Evolutionary conservation across 2,329 filamentous ascomycete species (phyloP).

Genomic region (Aspergillus luchuensis): DNA sequence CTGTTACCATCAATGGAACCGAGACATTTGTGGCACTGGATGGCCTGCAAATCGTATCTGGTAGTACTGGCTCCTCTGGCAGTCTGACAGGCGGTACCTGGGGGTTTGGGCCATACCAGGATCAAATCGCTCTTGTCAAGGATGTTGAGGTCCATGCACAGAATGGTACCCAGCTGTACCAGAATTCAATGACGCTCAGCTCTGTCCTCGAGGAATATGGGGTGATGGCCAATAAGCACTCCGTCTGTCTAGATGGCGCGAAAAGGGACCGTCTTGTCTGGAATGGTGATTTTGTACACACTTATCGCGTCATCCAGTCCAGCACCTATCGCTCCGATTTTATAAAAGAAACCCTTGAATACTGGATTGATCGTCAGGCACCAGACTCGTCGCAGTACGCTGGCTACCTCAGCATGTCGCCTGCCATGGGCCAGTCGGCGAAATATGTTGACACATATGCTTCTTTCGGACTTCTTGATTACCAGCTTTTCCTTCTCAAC

Average conservation of each 20-base stretch:
- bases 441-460: conserved; percentile 12
- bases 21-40: not conserved
- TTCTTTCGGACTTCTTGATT: conserved; percentile 20
- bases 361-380: conserved; percentile 17
- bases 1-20: not conserved
- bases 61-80: not conserved
- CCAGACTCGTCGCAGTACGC: conserved; percentile 7
- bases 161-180: conserved; percentile 19
- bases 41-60: not conserved
- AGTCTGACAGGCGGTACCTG: conserved; percentile 7
- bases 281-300: conserved; percentile 24
- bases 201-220: conserved; percentile 19
- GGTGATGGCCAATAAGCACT: conserved; percentile 28
- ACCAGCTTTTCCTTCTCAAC: conserved; percentile 24
- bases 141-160: conserved; percentile 16
- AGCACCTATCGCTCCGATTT: conserved; percentile 20
- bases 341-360: conserved; percentile 15
- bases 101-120: conserved; percentile 23
- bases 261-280: conserved; percentile 57
- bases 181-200: conserved; percentile 13
- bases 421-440: conserved; percentile 17
- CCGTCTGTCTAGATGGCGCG: conserved; percentile 52
- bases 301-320: conserved; percentile 19
- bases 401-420: conserved; percentile 15
- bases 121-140: conserved; percentile 19